Base-by-base conservation (phyloP, 2,329 filamentous ascomycete genomes). In the Botrytis cinerea region DNA sequence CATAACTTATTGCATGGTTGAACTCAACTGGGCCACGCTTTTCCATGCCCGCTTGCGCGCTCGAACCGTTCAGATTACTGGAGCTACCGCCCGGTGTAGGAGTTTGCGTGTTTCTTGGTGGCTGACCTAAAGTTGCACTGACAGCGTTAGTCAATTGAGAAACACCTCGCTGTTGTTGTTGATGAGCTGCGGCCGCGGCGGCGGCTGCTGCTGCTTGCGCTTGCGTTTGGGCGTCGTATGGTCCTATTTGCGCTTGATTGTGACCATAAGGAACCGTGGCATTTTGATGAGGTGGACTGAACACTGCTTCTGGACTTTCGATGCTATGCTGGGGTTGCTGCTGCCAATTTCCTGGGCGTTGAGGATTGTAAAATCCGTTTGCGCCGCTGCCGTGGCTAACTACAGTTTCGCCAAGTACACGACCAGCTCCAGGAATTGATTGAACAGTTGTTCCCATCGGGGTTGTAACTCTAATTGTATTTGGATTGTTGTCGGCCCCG, bases 1-100 rank as follows among this genome's bases (percentile, higher is more conserved):
- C 96, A 80, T 99, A 99, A 82, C 95, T 98, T 76, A 99, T 99
- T 0, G 96, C 96, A 83, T 99, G 96, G 81, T 99, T 99, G 83
- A 99, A 99, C 81, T 99, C 96, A 28, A 99, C 96, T 1, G 96
- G 96, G 0, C 95, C 95, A 73, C 95, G 90, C 81, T 96, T 97
- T 82, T 97, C 95, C 81, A 93, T 84, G 83, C 87, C 84, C 82
- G 88, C 84, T 83, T 91, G 83, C 83, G 89, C 84, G 35, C 86
- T 87, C 75, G 86, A 86, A 62, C 89, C 90, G 78, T 91, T 93
- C 73, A 91, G 81, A 46, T 84, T 87, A 75, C 89, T 87, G 60
- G 86, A 85, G 28, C 83, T 83, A 46, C 83, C 83, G 45, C 83
- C 83, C 22, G 88, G 88, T n/a, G 88, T 89, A 18, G 89, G 89